phyloP scores from a whole-genome alignment of 202 grass and related monocot genomes.

The Carex arenaria region DNA sequence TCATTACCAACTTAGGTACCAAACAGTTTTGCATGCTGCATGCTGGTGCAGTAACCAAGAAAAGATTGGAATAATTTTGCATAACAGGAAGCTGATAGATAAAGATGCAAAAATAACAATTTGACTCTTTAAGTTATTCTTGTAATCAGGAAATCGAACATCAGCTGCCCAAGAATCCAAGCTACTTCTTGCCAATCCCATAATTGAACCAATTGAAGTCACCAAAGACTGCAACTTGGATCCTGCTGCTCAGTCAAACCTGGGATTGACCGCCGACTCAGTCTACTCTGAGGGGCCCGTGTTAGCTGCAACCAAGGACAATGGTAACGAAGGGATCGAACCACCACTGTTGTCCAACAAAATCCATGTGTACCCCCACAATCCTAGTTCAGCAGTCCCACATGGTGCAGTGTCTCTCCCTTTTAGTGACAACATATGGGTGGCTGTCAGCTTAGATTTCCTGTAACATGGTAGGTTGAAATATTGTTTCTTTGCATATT shows the following conservation, averaged over 20 bases:
- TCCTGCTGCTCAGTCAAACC: not conserved
- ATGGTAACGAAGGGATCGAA: not conserved
- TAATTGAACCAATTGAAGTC: not conserved
- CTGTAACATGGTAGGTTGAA: slow-evolving; percentile 35
- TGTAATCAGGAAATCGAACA: not conserved
- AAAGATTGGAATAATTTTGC: not conserved
- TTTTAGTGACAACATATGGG: slow-evolving; percentile 61
- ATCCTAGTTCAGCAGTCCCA: slow-evolving; percentile 36
- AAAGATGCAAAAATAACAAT: not conserved
- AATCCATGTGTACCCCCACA: slow-evolving; percentile 40
- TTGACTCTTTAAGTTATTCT: not conserved
- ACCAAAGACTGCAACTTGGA: slow-evolving; percentile 1
- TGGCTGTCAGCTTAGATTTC: slow-evolving; percentile 60
- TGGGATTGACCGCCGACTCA: not conserved
- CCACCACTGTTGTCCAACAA: slow-evolving; percentile 36
- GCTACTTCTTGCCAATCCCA: not conserved
- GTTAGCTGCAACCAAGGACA: not conserved
- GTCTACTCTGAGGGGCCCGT: not conserved
- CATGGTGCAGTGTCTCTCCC: slow-evolving; percentile 46
- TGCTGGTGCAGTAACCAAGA: not conserved
- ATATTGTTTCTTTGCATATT: not conserved
- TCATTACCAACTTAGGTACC: not conserved
- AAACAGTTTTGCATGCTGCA: not conserved
- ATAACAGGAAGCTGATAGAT: not conserved
- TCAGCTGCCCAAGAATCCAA: not conserved